Evolutionary conservation across 495 filamentous ascomycete species (phyloP).

Genomic region (Pseudoneurospora amorphoporcata): DNA sequence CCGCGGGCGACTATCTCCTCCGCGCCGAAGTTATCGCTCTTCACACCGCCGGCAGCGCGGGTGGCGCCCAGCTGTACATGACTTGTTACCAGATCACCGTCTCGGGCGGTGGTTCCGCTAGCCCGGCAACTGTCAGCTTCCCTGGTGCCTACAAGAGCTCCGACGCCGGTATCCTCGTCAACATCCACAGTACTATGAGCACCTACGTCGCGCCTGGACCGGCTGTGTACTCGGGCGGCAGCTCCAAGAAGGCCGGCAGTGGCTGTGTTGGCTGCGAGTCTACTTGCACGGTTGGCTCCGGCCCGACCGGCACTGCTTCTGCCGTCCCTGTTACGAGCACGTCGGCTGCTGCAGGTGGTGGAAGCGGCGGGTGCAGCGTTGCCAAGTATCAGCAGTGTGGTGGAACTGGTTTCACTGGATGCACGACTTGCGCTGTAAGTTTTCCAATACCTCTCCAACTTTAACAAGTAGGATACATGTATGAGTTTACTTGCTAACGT

Average conservation of each 20-base stretch:
- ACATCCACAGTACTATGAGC: slow-evolving; percentile 30
- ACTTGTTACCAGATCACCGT: slow-evolving; percentile 41
- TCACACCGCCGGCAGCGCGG: slow-evolving; percentile 30
- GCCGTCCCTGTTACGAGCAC: slow-evolving; percentile 5
- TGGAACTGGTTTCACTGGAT: slow-evolving; percentile 33
- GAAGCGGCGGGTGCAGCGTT: slow-evolving; percentile 22
- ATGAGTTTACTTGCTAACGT: neutral
- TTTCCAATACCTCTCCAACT: neutral
- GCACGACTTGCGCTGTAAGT: slow-evolving; percentile 32
- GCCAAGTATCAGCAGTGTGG: slow-evolving; percentile 36
- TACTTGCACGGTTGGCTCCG: slow-evolving; percentile 27
- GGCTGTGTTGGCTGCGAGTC: slow-evolving; percentile 29
- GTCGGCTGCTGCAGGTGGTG: slow-evolving; percentile 10
- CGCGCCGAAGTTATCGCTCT: slow-evolving; percentile 44
- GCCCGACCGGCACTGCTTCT: slow-evolving; percentile 13
- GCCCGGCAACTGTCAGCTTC: slow-evolving; percentile 29
- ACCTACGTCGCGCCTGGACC: slow-evolving; percentile 32
- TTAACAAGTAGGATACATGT: too few relatives aligned
- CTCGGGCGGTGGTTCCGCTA: slow-evolving; percentile 18
- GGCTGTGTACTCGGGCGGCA: slow-evolving; percentile 30
- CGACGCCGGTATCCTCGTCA: slow-evolving; percentile 42
- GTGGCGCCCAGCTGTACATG: slow-evolving; percentile 41
- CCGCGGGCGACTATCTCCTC: slow-evolving; percentile 42
- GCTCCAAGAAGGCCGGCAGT: slow-evolving; percentile 24
- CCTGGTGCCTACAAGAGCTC: slow-evolving; percentile 38